These are phyloP conservation scores for Tricholoma terreum DNA, from an alignment of 768 basidiomycete species.

Conservation along the genomic window DNA sequence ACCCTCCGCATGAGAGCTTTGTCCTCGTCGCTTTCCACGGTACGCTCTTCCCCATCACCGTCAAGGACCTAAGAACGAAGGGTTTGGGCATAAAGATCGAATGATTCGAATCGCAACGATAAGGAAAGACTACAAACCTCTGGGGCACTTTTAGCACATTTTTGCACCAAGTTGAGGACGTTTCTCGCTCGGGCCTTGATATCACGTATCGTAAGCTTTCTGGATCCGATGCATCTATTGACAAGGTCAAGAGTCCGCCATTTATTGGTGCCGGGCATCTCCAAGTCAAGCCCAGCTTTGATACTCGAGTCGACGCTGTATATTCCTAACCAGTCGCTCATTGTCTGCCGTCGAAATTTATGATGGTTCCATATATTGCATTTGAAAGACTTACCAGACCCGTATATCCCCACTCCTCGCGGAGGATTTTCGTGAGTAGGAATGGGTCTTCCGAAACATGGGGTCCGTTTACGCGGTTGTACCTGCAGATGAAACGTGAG, in stretches of 20 bases:
- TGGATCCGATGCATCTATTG: constrained; percentile 53
- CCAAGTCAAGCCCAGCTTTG: constrained; percentile 78
- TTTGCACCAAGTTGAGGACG: constrained; percentile 68
- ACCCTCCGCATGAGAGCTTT: constrained; percentile 60
- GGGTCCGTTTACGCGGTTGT: constrained; percentile 73
- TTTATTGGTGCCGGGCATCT: constrained; percentile 76
- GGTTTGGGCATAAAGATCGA: neutral
- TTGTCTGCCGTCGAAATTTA: constrained; percentile 43
- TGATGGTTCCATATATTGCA: neutral
- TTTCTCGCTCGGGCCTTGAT: constrained; percentile 64
- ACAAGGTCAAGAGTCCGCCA: constrained; percentile 73
- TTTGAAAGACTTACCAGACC: constrained; percentile 41
- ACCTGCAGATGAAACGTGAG: constrained; percentile 33
- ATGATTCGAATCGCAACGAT: constrained; percentile 2
- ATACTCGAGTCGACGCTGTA: constrained; percentile 62
- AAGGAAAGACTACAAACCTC: constrained; percentile 40
- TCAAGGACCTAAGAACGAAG: constrained; percentile 51
- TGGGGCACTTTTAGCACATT: constrained; percentile 61
- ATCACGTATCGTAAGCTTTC: constrained; percentile 63
- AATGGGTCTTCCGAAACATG: constrained; percentile 65
- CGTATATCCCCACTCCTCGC: constrained; percentile 74
- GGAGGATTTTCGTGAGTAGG: constrained; percentile 55
- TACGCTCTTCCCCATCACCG: constrained; percentile 66
- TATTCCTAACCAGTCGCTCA: constrained; percentile 84
- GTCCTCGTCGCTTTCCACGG: constrained; percentile 59